phyloP scores from a whole-genome alignment of 177 flowering plant genomes.

The Vitis hybrid region DNA sequence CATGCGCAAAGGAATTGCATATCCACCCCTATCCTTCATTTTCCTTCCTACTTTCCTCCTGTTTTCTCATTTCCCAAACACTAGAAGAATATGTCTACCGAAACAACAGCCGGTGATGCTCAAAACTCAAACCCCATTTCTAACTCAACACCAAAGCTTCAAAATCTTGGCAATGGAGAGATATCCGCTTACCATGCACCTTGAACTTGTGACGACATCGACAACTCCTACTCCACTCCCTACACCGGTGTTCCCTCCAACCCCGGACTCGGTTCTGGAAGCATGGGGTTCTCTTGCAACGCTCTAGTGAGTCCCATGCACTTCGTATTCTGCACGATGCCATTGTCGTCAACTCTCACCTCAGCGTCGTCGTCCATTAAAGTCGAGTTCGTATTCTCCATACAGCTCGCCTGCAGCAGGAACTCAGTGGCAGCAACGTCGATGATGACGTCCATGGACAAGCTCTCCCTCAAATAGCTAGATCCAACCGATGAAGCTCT shows the following conservation, averaged over 20 bases:
- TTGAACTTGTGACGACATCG: too few relatives aligned
- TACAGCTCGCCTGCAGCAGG: constrained; percentile 18
- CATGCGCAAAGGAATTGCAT: too few relatives aligned
- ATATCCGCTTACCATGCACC: not conserved
- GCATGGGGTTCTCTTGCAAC: constrained; percentile 43
- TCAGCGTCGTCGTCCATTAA: not conserved
- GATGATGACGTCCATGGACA: constrained; percentile 51
- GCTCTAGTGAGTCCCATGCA: constrained; percentile 60
- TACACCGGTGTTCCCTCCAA: too few relatives aligned
- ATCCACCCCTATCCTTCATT: too few relatives aligned
- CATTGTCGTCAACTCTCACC: too few relatives aligned
- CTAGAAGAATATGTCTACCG: not conserved
- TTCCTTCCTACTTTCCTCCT: too few relatives aligned
- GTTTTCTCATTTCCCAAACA: too few relatives aligned
- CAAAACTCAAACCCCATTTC: not conserved
- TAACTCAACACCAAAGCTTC: constrained; percentile 4
- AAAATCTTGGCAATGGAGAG: constrained; percentile 14
- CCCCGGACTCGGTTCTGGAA: too few relatives aligned
- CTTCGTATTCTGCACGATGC: constrained; percentile 5
- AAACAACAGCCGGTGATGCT: not conserved
- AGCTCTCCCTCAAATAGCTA: constrained; percentile 58
- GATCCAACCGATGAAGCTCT: constrained; percentile 71
- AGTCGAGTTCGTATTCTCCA: constrained; percentile 39
- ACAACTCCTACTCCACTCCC: too few relatives aligned
- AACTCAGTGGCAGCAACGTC: constrained; percentile 15